Base-by-base conservation (phyloP, 495 filamentous ascomycete species). In the Trichodelitschia bisporula region DNA sequence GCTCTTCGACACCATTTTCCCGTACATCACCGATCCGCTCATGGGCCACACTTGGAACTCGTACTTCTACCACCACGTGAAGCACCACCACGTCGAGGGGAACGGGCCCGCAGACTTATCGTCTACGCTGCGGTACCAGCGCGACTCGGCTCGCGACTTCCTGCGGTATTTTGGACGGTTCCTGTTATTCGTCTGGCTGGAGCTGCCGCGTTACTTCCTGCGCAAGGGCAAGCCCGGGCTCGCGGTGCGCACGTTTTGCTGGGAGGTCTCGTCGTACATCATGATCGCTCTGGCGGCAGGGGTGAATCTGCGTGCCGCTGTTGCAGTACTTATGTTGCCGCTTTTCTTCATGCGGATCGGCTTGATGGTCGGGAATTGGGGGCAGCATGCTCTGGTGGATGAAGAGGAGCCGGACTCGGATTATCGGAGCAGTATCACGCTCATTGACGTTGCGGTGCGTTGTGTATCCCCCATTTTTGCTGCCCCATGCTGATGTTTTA, bases 41-140 rank as follows among this genome's bases (percentile, higher is more conserved):
- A 71, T 75, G 57, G 77, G 77, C 1, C 75, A 82, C 39, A 79
- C 77, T 0, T 82, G 72, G 72, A 72, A 82, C 46, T 69, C 64
- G 6, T 84, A 82, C 47, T 84, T 59, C 44, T 79, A 77, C 40
- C 77, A 84, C 45, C 77, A 82, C 38, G 72, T 80, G 36, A 80
- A 84, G 50, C 71, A 77, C 44, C 77, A 82, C 42, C 77, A 82
- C 39, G 69, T 82, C 29, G 77, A 84, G 44, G 69, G 63, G 32
- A 84, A 84, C 44, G 77, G 76, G 0, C 72, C 73, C 0, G 55
- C 66, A 21, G 77, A 84, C 40, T 57, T 84, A 4, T 72, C 65
- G 6, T 72, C 72, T 0, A 82, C 77, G 9, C 59, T 82, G 23
- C 60, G 69, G 15, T 82, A 77, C 42, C 71, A 84, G 42, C 64